phyloP scores from a whole-genome alignment of 2,329 filamentous ascomycete genomes.

The Colletotrichum acutatum region DNA sequence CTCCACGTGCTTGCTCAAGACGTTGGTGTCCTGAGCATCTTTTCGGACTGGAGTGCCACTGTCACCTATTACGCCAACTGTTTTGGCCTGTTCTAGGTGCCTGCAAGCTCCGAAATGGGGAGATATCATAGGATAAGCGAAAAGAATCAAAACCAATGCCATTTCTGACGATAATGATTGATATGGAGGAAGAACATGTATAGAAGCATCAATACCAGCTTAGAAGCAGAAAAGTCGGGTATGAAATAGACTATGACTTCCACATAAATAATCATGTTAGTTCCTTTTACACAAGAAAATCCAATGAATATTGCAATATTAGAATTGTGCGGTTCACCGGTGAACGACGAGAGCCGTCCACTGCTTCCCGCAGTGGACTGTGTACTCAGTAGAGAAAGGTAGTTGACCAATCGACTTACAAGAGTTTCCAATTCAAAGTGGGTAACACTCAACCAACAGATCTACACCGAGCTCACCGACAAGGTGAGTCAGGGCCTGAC shows the following conservation, averaged over 20 bases:
- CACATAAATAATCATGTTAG: neutral
- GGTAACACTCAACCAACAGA: neutral
- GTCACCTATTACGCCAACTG: conserved; percentile 80
- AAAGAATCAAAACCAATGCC: neutral
- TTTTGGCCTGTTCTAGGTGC: conserved; percentile 54
- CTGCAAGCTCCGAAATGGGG: neutral
- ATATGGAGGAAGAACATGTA: neutral
- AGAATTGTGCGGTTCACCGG: neutral
- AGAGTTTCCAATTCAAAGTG: neutral
- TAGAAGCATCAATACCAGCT: neutral
- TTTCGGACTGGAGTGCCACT: conserved; percentile 77
- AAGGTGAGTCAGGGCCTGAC: neutral
- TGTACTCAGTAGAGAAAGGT: neutral
- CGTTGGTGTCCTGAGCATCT: conserved; percentile 70
- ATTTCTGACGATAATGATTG: neutral
- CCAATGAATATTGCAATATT: neutral
- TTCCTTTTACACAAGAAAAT: neutral
- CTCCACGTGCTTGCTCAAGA: conserved; percentile 72
- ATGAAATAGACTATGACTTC: neutral
- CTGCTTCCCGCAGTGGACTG: neutral
- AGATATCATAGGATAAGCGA: neutral
- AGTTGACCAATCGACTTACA: neutral
- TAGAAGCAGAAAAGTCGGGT: neutral
- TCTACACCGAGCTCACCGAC: neutral
- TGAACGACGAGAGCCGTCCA: neutral